Percentiles rank a stretch among this genome's conserved stretches.
Evolutionary conservation across 768 basidiomycete genomes (phyloP).

Genomic region (Coprinopsis marcescibilis): DNA sequence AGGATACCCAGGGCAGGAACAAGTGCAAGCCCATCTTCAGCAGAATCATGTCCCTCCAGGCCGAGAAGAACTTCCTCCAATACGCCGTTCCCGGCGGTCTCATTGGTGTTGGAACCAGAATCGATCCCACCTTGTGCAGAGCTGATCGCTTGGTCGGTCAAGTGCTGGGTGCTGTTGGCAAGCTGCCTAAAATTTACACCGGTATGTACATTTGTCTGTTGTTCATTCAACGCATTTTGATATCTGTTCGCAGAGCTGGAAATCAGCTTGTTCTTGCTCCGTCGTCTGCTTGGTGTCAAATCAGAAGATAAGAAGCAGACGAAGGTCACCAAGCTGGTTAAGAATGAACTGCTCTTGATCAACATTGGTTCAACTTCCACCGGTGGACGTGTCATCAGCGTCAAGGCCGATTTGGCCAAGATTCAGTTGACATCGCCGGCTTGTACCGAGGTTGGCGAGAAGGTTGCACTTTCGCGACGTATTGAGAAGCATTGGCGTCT

Average conservation of each 20-base stretch:
- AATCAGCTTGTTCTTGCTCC: slow-evolving; percentile 90
- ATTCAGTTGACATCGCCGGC: slow-evolving; percentile 92
- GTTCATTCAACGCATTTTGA: slow-evolving; percentile 2
- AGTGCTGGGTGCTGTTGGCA: slow-evolving; percentile 91
- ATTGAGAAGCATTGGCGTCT: slow-evolving; percentile 99
- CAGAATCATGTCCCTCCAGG: slow-evolving; percentile 83
- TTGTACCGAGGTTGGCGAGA: slow-evolving; percentile 95
- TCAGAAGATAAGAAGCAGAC: slow-evolving; percentile 99
- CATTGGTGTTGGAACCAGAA: slow-evolving; percentile 96
- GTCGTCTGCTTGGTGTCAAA: slow-evolving; percentile 94
- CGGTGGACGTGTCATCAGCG: slow-evolving; percentile 89
- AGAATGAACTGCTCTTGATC: slow-evolving; percentile 90
- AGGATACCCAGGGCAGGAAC: slow-evolving; percentile 85
- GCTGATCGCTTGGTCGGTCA: slow-evolving; percentile 97
- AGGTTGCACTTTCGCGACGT: slow-evolving; percentile 89
- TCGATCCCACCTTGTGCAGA: slow-evolving; percentile 94
- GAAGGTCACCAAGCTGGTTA: slow-evolving; percentile 86
- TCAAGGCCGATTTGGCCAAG: slow-evolving; percentile 93
- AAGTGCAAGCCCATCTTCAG: slow-evolving; percentile 93
- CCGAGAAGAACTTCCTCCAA: slow-evolving; percentile 89
- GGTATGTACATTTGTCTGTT: slow-evolving; percentile 35
- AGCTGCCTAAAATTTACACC: slow-evolving; percentile 89
- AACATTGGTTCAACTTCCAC: slow-evolving; percentile 98
- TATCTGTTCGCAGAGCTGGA: slow-evolving; percentile 61
- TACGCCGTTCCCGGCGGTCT: slow-evolving; percentile 97